Base-by-base conservation (phyloP, 1,284 basidiomycete genomes). In the Ustilago tritici region DNA sequence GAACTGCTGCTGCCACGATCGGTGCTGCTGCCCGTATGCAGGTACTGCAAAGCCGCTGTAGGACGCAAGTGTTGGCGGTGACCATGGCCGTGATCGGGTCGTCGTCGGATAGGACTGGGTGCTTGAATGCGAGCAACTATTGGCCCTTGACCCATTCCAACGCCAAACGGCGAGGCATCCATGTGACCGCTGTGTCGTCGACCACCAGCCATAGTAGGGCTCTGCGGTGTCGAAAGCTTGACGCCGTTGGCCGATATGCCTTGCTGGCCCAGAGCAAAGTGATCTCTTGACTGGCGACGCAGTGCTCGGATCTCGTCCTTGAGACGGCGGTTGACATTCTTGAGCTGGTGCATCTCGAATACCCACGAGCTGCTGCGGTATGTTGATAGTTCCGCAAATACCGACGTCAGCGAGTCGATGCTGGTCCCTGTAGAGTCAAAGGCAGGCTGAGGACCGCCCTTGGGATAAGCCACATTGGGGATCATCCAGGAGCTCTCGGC, bases 271-370 rank as follows among this genome's bases (percentile, higher is more conserved):
- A 54, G 23, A 54, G 56, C 58, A 34, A 70, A 53, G 31, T 71
- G 68, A 41, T 76, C 74, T 19, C 58, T 64, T 38, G 68, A 75
- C 62, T 75, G 76, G 19, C 76, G 68, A 34, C 76, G 76, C 54
- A 78, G 46, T 6, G 74, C 74, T 28, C 80, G 76, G 41, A 83
- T 76, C 58, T 83, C 78, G 60, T 84, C 81, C 56, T 80, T 75
- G 46, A 84, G 70, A 38, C 74, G 70, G 34, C 79, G 78, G 53
- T 84, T 84, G 60, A 79, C 76, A 23, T 82, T 82, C 72, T 83
- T 82, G 58, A 84, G 78, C 70, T 81, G 80, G 50, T 84, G 82
- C 62, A 84, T 79, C 69, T 84, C 82, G 36, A 81, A 84, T 31
- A 82, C 76, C 82, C 82, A 83, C 19, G 74, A 78, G 32, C 67